A percentile compares a stretch with the other conserved stretches of the same genome.
phyloP scores from a whole-genome alignment of 2,329 filamentous ascomycete genomes.

The Verticillium klebahnii region DNA sequence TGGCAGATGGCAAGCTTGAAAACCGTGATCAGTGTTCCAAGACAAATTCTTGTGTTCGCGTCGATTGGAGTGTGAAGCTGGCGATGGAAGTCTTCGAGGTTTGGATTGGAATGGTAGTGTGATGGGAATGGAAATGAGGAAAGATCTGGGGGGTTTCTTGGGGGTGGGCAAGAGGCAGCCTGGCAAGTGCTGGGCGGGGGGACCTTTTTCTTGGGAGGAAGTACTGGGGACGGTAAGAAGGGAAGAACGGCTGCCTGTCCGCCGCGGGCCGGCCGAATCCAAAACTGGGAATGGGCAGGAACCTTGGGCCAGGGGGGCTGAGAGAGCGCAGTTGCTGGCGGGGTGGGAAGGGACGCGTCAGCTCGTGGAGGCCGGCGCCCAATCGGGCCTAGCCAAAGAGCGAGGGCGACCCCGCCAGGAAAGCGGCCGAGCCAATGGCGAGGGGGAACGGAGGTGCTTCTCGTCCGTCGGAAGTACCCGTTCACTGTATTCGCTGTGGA shows the following conservation, averaged over 20 bases:
- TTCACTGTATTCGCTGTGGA: neutral
- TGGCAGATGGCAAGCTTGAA: neutral
- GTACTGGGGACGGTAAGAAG: neutral
- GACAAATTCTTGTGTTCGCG: neutral
- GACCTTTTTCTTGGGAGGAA: neutral
- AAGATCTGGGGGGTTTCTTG: neutral
- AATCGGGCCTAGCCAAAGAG: slow-evolving; percentile 1
- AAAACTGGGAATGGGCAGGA: slow-evolving; percentile 2
- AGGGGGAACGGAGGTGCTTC: no score
- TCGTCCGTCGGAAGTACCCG: neutral
- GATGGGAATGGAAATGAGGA: neutral
- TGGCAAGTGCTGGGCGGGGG: neutral
- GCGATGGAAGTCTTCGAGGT: neutral
- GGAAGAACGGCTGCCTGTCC: neutral
- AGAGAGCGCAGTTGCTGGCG: slow-evolving; percentile 29
- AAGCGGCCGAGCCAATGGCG: neutral
- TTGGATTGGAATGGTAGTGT: neutral
- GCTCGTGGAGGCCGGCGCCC: neutral
- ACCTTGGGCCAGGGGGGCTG: slow-evolving; percentile 21
- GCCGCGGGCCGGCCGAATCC: neutral
- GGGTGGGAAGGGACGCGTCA: slow-evolving; percentile 1
- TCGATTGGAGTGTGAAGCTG: neutral
- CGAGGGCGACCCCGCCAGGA: neutral
- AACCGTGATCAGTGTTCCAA: neutral
- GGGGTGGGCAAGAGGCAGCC: neutral